Evolutionary conservation across 768 basidiomycete species (phyloP).

Genomic region (Boletus patriciae): DNA sequence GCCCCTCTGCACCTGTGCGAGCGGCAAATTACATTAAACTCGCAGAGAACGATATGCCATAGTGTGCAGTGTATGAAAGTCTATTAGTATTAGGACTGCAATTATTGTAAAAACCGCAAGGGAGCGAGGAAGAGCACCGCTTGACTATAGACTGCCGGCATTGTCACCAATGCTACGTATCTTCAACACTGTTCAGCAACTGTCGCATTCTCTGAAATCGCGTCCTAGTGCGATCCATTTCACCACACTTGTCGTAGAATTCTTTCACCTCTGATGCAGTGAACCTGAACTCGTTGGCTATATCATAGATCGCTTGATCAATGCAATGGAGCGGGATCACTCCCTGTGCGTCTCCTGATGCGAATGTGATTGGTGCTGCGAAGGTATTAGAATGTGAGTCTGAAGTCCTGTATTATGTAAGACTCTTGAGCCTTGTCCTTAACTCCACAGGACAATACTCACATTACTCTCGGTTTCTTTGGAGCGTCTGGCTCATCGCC

Average conservation of each 20-base stretch:
- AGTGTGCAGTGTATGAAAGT: constrained; percentile 4
- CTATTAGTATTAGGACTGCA: not conserved
- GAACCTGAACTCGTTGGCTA: constrained; percentile 69
- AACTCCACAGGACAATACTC: constrained; percentile 16
- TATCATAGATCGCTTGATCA: constrained; percentile 62
- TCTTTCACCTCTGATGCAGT: constrained; percentile 76
- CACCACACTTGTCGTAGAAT: constrained; percentile 72
- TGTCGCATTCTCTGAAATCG: constrained; percentile 72
- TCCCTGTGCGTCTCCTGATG: constrained; percentile 8
- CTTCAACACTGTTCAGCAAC: constrained; percentile 31
- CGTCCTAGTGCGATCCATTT: constrained; percentile 61
- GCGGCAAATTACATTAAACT: constrained; percentile 66
- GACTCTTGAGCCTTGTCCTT: not conserved
- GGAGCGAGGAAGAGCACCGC: not conserved
- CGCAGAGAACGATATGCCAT: constrained; percentile 57
- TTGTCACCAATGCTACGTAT: constrained; percentile 14
- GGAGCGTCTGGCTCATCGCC: constrained; percentile 26
- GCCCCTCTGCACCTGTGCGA: constrained; percentile 77
- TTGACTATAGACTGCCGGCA: constrained; percentile 5
- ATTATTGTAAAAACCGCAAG: not conserved
- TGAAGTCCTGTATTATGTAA: constrained; percentile 5
- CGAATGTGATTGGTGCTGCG: constrained; percentile 1
- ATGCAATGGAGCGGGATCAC: constrained; percentile 52
- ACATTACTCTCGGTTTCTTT: constrained; percentile 50
- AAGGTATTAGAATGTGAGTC: constrained; percentile 2